A percentile compares a stretch with the other conserved stretches of the same genome.
Conservation (phyloP, 495 filamentous ascomycete species). For the Bacidia rubella region DNA sequence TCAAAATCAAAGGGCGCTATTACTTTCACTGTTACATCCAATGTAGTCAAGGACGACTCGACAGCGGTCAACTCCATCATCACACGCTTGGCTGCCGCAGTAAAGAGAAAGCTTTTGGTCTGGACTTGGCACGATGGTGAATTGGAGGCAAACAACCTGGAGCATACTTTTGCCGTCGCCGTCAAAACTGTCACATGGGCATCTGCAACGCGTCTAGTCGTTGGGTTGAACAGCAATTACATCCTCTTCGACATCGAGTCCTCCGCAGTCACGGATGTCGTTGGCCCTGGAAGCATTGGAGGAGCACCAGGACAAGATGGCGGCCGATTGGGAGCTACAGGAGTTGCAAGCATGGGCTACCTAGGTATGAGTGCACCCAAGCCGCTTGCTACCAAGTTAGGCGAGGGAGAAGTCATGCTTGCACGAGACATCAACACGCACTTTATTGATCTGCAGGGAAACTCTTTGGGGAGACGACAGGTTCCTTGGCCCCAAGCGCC, state of each 20-base stretch:
- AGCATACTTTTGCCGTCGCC: conserved; percentile 64
- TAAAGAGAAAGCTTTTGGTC: conserved; percentile 76
- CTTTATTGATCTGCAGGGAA: conserved; percentile 75
- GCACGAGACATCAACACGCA: conserved; percentile 93
- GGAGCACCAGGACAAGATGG: conserved; percentile 49
- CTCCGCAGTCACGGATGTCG: conserved; percentile 56
- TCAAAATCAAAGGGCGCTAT: conserved; percentile 74
- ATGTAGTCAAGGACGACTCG: conserved; percentile 76
- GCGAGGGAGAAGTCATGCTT: conserved; percentile 71
- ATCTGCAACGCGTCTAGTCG: conserved; percentile 69
- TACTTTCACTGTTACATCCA: conserved; percentile 82
- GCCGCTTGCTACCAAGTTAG: conserved; percentile 69
- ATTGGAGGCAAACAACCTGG: conserved; percentile 53
- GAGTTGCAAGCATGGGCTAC: conserved; percentile 75
- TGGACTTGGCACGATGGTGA: conserved; percentile 97
- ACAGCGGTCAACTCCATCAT: conserved; percentile 85
- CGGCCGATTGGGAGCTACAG: conserved; percentile 52
- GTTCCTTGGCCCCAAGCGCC: conserved; percentile 84
- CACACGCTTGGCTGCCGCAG: conserved; percentile 75
- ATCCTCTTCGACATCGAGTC: conserved; percentile 76
- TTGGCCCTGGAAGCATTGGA: conserved; percentile 62
- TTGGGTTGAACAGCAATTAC: conserved; percentile 77
- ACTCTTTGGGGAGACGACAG: conserved; percentile 69
- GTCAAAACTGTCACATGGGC: conserved; percentile 84
- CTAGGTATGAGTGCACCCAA: conserved; percentile 82